These are phyloP conservation scores for Haberlea rhodopensis DNA, from an alignment of 257 asterid genomes.

Conservation along the genomic window DNA sequence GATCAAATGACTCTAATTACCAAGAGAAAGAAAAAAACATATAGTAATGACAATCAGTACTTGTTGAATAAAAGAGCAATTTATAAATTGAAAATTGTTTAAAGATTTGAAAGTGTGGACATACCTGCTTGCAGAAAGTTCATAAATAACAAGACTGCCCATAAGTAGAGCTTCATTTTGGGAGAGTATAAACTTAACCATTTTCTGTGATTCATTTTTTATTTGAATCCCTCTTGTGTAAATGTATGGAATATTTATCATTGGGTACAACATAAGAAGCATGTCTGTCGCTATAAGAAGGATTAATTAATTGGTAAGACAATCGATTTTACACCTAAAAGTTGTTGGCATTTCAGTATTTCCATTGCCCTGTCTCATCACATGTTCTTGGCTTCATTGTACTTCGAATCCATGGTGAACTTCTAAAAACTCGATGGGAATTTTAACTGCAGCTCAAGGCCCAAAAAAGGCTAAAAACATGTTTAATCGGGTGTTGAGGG, in stretches of 20 bases:
- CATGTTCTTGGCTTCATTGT: not conserved
- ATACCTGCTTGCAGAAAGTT: conserved; percentile 47
- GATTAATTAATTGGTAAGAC: conserved; percentile 3
- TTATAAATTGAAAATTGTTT: not conserved
- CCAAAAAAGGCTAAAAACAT: too few relatives aligned
- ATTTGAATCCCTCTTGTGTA: conserved; percentile 19
- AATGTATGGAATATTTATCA: not conserved
- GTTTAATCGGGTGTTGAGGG: too few relatives aligned
- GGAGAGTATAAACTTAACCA: conserved; percentile 3
- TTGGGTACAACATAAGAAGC: conserved; percentile 12
- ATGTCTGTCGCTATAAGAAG: conserved; percentile 6
- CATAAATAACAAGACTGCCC: conserved; percentile 30
- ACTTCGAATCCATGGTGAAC: not conserved
- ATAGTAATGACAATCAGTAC: not conserved
- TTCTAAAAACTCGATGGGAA: not conserved
- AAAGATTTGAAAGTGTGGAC: not conserved
- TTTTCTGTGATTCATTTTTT: conserved; percentile 21
- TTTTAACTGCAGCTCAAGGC: too few relatives aligned
- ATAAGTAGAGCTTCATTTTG: conserved; percentile 26
- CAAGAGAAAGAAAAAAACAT: not conserved
- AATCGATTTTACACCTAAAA: conserved; percentile 42
- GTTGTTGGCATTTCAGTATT: conserved; percentile 39
- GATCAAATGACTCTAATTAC: conserved; percentile 60
- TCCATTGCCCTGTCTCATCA: conserved; percentile 23
- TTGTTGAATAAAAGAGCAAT: not conserved